Base-by-base conservation (phyloP, 1,284 basidiomycete genomes). In the Entoloma clypeatum region DNA sequence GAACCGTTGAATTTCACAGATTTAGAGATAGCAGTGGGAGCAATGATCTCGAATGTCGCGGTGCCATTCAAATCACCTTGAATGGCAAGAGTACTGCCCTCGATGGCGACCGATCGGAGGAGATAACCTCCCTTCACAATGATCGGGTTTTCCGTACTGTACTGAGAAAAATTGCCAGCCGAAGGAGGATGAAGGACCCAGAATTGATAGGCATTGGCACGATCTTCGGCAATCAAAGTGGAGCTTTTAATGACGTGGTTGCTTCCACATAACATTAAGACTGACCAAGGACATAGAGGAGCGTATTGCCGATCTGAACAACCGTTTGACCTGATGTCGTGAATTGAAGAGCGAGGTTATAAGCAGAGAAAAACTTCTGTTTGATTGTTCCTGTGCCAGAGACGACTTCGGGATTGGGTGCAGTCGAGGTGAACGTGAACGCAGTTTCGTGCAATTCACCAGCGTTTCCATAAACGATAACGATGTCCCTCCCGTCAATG, bases 371-470 rank as follows among this genome's bases (percentile, higher is more conserved):
- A 2, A 47, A 39, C 43, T 63, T 52, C 33, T 65, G 64, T 41
- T 64, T 62, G 43, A 72, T 58, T 1, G 50, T 53, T 7, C 62
- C 63, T 10, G 55, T 48, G 13, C 71, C 69, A n/a, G 66, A 68
- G 36, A 70, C 58, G 21, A 71, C 62, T 11, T 55, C 59, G 23
- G 59, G 58, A 7, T 35, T 49, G n/a, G 64, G 58, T 4, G 49
- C 39, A 6, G 52, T 29, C 3, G 56, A 54, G 3, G 47, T 41
- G 36, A 68, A 63, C 35, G 55, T 63, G 55, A 77, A 66, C 2
- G 70, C 69, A 7, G 67, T 73, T 50, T 76, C 74, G 33, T 75
- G 70, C 14, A 69, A 53, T 48, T 75, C 69, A 18, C 64, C 73
- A 4, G 56, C 48, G 41, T 72, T 68, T 19, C 71, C 75, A 43